These are phyloP conservation scores for Pseudodiploospora longispora DNA, from an alignment of 2,329 filamentous ascomycete species.

Conservation along the genomic window DNA sequence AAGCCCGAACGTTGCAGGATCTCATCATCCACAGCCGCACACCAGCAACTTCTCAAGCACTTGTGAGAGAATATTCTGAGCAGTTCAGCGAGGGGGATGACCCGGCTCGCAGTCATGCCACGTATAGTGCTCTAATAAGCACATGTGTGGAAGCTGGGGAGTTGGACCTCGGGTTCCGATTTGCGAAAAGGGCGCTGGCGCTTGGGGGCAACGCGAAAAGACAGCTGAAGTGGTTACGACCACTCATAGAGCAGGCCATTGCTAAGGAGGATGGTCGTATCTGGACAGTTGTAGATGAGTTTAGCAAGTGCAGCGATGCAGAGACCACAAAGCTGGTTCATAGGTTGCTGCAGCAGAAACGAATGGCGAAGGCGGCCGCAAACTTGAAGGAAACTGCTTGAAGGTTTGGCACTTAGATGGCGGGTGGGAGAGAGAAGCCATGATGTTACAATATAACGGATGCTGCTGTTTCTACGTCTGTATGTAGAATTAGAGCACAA, in stretches of 20 bases:
- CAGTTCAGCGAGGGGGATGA: constrained; percentile 11
- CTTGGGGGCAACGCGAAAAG: constrained; percentile 2
- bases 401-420: not conserved
- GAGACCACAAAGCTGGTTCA: constrained; percentile 14
- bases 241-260: constrained; percentile 19
- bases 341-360: constrained; percentile 17
- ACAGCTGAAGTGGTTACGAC: constrained; percentile 19
- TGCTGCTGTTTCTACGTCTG: too few species aligned
- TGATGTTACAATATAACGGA: too few species aligned
- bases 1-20: constrained; percentile 18
- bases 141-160: constrained; percentile 21
- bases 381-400: constrained; percentile 2
- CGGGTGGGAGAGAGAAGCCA: too few species aligned
- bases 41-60: constrained; percentile 14
- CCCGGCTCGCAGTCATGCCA: constrained; percentile 7
- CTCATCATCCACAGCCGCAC: constrained; percentile 22
- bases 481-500: too few species aligned
- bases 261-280: constrained; percentile 22
- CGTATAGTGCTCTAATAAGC: constrained; percentile 20
- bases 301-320: constrained; percentile 14
- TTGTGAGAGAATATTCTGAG: constrained; percentile 23
- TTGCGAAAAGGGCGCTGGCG: constrained; percentile 15
- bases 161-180: constrained; percentile 26
- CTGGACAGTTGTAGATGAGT: constrained; percentile 23
- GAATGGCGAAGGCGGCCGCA: constrained; percentile 13